Conservation (phyloP, 768 basidiomycete genomes). For the Suillus subaureus region DNA sequence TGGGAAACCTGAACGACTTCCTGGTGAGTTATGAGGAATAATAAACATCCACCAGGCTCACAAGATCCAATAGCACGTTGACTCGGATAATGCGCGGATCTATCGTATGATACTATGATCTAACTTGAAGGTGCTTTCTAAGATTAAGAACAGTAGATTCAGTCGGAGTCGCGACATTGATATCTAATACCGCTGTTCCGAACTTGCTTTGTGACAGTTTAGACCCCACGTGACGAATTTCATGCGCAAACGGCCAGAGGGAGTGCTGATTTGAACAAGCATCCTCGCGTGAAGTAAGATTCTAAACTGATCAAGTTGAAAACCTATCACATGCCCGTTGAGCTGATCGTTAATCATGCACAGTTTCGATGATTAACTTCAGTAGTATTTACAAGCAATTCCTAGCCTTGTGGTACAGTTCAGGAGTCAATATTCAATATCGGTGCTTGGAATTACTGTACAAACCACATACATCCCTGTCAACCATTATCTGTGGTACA, state of each 20-base stretch:
- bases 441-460: background rate
- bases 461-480: background rate
- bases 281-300: background rate
- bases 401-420: background rate
- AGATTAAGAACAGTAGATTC: background rate
- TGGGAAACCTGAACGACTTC: no score
- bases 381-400: background rate
- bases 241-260: background rate
- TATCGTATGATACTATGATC: no score
- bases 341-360: background rate
- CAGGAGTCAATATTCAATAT: background rate
- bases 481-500: background rate
- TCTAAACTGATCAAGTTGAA: background rate
- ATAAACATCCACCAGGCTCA: no score
- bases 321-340: background rate
- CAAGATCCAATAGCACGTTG: no score
- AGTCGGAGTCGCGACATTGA: background rate
- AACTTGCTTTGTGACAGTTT: background rate
- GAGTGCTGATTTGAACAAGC: background rate
- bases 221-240: no score
- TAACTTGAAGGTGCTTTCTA: no score
- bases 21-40: no score
- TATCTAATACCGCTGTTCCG: background rate
- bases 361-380: background rate
- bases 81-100: no score